A percentile compares a stretch with the other conserved stretches of the same genome.
Evolutionary conservation across 768 basidiomycete species (phyloP).

Genomic region (Termitomyces sp.): DNA sequence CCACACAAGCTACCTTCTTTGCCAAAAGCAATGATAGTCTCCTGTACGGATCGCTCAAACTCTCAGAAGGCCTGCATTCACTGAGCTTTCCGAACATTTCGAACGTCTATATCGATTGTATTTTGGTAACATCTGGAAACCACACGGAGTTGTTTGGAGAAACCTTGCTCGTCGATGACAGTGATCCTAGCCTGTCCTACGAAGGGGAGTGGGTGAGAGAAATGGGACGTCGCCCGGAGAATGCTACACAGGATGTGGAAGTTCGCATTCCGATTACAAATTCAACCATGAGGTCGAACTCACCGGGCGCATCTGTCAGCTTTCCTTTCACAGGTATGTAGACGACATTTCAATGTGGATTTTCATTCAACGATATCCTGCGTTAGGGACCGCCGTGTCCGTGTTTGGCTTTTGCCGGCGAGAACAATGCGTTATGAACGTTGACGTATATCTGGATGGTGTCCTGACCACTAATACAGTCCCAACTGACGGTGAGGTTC

Average conservation of each 20-base stretch:
- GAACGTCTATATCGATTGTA: conserved; percentile 1
- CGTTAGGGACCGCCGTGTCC: background rate
- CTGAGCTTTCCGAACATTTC: background rate
- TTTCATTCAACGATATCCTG: background rate
- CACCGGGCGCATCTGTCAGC: background rate
- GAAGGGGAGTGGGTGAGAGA: conserved; percentile 1
- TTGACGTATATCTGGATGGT: conserved; percentile 3
- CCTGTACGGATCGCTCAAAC: background rate
- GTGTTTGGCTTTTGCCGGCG: background rate
- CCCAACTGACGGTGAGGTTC: background rate
- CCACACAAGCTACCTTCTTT: background rate
- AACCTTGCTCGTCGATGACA: background rate
- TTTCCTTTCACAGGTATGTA: conserved; percentile 3
- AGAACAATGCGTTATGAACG: background rate
- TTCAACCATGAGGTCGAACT: background rate
- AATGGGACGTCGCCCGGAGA: background rate
- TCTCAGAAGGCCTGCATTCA: background rate
- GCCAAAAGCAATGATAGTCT: background rate
- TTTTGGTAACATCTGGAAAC: conserved; percentile 1
- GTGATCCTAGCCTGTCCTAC: background rate
- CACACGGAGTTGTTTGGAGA: background rate
- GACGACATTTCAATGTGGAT: background rate
- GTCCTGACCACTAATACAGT: background rate
- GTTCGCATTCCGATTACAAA: background rate
- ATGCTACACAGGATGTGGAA: background rate